Conservation (phyloP, 2,329 filamentous ascomycete species). For the Aspergillus ochraceoroseus region DNA sequence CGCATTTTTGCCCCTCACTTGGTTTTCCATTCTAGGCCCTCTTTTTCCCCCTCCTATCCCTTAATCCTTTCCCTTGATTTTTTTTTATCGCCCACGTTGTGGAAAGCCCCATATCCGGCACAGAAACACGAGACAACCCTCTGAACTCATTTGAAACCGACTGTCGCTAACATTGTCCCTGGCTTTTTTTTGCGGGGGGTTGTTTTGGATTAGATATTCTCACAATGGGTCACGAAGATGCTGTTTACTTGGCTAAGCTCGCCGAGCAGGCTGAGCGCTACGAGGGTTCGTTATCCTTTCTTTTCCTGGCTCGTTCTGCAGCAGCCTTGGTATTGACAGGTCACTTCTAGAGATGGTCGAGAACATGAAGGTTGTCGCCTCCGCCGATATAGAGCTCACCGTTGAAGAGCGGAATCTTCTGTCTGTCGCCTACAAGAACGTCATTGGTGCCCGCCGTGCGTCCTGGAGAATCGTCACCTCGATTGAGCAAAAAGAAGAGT, state of each 20-base stretch:
- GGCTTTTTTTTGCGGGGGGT: too few species aligned
- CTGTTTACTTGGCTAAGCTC: slow-evolving; percentile 99
- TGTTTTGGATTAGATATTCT: slow-evolving; percentile 35
- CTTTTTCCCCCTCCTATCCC: slow-evolving; percentile 3
- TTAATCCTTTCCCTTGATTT: slow-evolving; percentile 2
- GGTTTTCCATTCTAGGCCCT: slow-evolving; percentile 8
- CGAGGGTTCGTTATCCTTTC: slow-evolving; percentile 67
- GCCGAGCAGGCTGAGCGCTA: slow-evolving; percentile 99
- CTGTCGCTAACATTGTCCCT: slow-evolving; percentile 9
- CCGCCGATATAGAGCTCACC: slow-evolving; percentile 73
- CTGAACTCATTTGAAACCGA: background rate
- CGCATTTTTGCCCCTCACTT: slow-evolving; percentile 19
- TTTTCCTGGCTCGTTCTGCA: background rate
- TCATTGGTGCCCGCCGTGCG: slow-evolving; percentile 91
- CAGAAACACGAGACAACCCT: background rate
- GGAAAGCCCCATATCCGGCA: background rate
- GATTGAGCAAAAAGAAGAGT: slow-evolving; percentile 99
- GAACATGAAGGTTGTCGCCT: slow-evolving; percentile 99
- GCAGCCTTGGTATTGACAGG: slow-evolving; percentile 21
- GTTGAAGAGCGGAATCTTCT: slow-evolving; percentile 97
- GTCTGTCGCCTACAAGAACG: slow-evolving; percentile 98
- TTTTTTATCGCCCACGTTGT: slow-evolving; percentile 6
- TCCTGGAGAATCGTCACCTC: slow-evolving; percentile 98
- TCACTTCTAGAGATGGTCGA: slow-evolving; percentile 82
- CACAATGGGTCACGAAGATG: slow-evolving; percentile 99